Evolutionary conservation across 2,329 filamentous ascomycete genomes (phyloP).

Genomic region (Stagonosporopsis rhizophila): DNA sequence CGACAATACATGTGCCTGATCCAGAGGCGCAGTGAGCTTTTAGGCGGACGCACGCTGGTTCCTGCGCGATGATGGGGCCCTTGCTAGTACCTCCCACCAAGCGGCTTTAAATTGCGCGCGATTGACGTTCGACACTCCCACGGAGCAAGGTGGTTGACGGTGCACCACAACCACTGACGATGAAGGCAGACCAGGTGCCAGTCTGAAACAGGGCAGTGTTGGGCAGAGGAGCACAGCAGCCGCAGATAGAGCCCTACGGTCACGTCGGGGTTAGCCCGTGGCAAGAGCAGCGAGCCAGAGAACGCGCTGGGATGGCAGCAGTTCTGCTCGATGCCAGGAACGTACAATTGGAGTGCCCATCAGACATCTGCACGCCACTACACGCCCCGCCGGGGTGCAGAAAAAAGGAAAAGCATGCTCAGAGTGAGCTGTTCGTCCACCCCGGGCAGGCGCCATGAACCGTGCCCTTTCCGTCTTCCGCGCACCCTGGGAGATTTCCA

Average conservation of each 20-base stretch:
- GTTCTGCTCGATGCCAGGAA: constrained; percentile 40
- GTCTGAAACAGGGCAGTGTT: constrained; percentile 45
- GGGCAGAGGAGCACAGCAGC: constrained; percentile 44
- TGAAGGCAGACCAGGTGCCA: constrained; percentile 38
- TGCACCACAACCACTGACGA: constrained; percentile 39
- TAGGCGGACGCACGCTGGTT: constrained; percentile 37
- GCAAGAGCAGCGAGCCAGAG: constrained; percentile 33
- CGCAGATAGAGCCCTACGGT: constrained; percentile 30
- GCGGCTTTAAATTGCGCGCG: constrained; percentile 41
- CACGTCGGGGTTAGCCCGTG: constrained; percentile 41
- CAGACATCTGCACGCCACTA: constrained; percentile 26
- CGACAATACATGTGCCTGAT: constrained; percentile 22
- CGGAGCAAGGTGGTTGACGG: constrained; percentile 19
- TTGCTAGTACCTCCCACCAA: constrained; percentile 44
- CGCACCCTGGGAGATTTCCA: constrained; percentile 30
- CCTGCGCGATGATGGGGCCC: constrained; percentile 41
- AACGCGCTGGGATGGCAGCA: constrained; percentile 35
- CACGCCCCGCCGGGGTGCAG: constrained; percentile 29
- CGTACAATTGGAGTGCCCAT: constrained; percentile 38
- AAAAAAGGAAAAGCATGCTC: constrained; percentile 39
- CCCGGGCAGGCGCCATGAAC: constrained; percentile 22
- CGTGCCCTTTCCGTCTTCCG: constrained; percentile 48
- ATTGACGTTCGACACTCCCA: constrained; percentile 33
- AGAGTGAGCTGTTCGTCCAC: constrained; percentile 25
- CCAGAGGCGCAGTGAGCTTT: constrained; percentile 31